Conservation (phyloP, 1,284 basidiomycete species). For the Malassezia nana region DNA sequence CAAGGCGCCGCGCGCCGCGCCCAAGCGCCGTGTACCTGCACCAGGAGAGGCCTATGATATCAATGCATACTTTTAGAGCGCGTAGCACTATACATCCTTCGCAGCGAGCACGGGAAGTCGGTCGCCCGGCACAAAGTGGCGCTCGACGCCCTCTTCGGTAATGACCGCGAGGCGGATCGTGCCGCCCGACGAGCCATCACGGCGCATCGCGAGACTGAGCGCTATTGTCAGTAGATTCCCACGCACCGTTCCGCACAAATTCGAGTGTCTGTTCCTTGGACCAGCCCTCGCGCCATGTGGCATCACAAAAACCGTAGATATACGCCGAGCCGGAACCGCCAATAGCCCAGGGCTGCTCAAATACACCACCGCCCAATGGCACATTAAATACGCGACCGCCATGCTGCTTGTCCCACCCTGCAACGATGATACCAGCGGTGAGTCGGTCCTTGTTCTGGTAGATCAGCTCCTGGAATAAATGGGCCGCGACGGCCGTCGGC, state of each 20-base stretch:
- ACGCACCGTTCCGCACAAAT: constrained; percentile 76
- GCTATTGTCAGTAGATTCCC: constrained; percentile 51
- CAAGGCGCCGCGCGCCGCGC: neutral
- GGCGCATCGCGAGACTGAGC: constrained; percentile 85
- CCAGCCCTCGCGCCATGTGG: constrained; percentile 94
- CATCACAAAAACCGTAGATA: constrained; percentile 97
- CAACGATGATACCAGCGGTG: constrained; percentile 91
- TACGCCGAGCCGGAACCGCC: constrained; percentile 82
- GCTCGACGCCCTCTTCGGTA: constrained; percentile 78
- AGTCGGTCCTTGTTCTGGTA: constrained; percentile 80
- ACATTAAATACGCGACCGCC: constrained; percentile 94
- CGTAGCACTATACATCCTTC: constrained; percentile 27
- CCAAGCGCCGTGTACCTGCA: constrained; percentile 10
- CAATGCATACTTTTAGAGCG: constrained; percentile 30
- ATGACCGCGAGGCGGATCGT: constrained; percentile 96
- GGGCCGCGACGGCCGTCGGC: constrained; percentile 70
- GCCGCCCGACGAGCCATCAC: constrained; percentile 95
- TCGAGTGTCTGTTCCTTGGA: constrained; percentile 76
- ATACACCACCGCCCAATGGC: constrained; percentile 39
- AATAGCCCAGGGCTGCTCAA: constrained; percentile 45
- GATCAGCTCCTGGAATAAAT: constrained; percentile 76
- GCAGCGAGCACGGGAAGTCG: constrained; percentile 33
- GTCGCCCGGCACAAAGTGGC: constrained; percentile 83
- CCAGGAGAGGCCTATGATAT: constrained; percentile 39
- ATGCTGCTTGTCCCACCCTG: constrained; percentile 85